Percentiles rank a stretch among this genome's conserved stretches.
phyloP scores from a whole-genome alignment of 179 eudicot genomes.

The Sideroxylon spinosum region DNA sequence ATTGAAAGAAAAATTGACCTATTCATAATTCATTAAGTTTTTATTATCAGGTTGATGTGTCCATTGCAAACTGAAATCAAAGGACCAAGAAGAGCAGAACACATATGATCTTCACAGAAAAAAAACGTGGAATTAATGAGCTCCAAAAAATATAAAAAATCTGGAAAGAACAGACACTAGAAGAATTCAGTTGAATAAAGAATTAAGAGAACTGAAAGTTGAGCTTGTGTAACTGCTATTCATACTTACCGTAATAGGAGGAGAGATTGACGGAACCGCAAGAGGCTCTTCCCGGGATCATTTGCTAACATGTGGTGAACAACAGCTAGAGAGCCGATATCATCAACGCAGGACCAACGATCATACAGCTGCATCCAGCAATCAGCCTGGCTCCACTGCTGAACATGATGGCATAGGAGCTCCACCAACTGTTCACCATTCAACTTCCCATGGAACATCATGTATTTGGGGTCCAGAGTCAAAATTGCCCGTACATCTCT shows the following conservation, averaged over 20 bases:
- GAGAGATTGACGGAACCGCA: slow-evolving; percentile 74
- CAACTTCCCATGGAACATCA: slow-evolving; percentile 77
- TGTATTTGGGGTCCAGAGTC: slow-evolving; percentile 62
- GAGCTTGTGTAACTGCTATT: background rate
- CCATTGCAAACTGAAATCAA: slow-evolving; percentile 8
- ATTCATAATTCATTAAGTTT: background rate
- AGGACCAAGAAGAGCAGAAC: background rate
- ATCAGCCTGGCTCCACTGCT: slow-evolving; percentile 71
- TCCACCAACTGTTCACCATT: slow-evolving; percentile 59
- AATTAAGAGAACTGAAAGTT: background rate
- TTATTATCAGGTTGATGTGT: background rate
- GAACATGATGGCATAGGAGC: slow-evolving; percentile 52
- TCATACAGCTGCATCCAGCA: slow-evolving; percentile 86
- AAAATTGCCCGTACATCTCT: slow-evolving; percentile 61
- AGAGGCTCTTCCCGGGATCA: slow-evolving; percentile 71
- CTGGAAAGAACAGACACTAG: background rate
- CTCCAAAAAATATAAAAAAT: background rate
- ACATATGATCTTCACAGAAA: background rate
- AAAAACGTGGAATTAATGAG: background rate
- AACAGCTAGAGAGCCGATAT: slow-evolving; percentile 81
- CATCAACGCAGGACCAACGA: slow-evolving; percentile 86
- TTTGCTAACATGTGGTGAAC: slow-evolving; percentile 80
- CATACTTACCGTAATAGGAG: slow-evolving; percentile 57
- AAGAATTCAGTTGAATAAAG: slow-evolving; percentile 2
- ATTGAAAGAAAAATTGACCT: background rate